Base-by-base conservation (phyloP, 345 rosid genomes). In the Populus deltoides region DNA sequence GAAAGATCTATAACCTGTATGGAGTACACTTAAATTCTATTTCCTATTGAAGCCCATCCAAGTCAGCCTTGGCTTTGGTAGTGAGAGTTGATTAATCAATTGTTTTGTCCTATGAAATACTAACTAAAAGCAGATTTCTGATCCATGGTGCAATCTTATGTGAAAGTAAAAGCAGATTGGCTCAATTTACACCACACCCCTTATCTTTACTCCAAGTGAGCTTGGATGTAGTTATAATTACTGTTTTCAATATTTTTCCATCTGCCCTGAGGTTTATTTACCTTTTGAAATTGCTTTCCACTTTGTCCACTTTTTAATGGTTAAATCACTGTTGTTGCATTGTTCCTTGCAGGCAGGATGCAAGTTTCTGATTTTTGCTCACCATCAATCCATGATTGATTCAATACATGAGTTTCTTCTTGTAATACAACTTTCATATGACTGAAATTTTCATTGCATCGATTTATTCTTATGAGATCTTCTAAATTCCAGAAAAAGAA, bases 281-380 rank as follows among this genome's bases (percentile, higher is more conserved):
- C 36, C 0, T 61, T 24, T 47, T 12, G 24, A 10, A 61, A 29
- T 13, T 49, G 11, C 29, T 39, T 69, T 73, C 78, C 24, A 24
- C 35, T 57, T 43, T 77, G 31, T 39, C 36, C 66, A 6, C 62
- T 69, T 39, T 18, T 27, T 72, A 18, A 73, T 29, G 31, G 61
- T 67, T 63, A 53, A 70, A 7, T 8, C 12, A 41, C 25, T 27
- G n/a, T 39, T 72, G 68, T 16, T 76, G 67, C 41, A 61, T 71
- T 72, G 55, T 65, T 83, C 67, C 39, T 68, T 89, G 86, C 94
- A 94, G 98, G 98, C 97, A 63, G 94, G 90, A 78, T 94, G 98
- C 92, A 94, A 94, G 85, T 94, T 94, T 89, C 87, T 94, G 36
- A 87, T 92, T 74, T 94, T 92, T 91, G 98, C 97, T 2, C 98